Conservation (phyloP, 768 basidiomycete genomes). For the Gloeophyllum trabeum region DNA sequence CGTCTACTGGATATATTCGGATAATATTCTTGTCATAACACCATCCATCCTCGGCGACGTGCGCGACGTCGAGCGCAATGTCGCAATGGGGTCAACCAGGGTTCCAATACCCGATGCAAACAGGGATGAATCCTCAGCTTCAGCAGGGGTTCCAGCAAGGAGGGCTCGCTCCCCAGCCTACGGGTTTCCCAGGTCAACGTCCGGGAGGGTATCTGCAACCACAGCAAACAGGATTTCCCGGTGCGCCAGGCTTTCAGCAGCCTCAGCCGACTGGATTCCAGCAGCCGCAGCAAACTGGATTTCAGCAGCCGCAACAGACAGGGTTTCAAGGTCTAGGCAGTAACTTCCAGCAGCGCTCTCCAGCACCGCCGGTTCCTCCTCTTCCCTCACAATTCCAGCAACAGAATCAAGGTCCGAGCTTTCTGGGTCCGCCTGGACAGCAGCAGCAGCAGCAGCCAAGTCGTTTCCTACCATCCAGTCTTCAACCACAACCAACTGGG, state of each 20-base stretch:
- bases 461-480: conserved; percentile 34
- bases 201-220: conserved; percentile 39
- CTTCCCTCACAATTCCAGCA: conserved; percentile 53
- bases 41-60: background rate
- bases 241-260: conserved; percentile 25
- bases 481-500: conserved; percentile 47
- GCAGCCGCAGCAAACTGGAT: background rate
- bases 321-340: conserved; percentile 16
- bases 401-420: conserved; percentile 23
- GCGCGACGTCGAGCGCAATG: conserved; percentile 33
- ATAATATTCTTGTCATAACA: no score
- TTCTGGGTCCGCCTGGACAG: conserved; percentile 26
- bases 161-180: conserved; percentile 49
- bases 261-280: conserved; percentile 29
- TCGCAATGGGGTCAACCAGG: conserved; percentile 67
- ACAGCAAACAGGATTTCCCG: conserved; percentile 46
- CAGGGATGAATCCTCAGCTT: conserved; percentile 47
- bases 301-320: conserved; percentile 20
- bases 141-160: conserved; percentile 30
- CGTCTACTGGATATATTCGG: no score
- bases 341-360: conserved; percentile 27
- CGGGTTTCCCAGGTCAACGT: conserved; percentile 33
- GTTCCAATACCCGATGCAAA: conserved; percentile 66
- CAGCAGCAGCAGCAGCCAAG: conserved; percentile 29
- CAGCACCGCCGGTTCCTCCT: conserved; percentile 54